phyloP scores from a whole-genome alignment of 2,329 filamentous ascomycete genomes.

The Penicillium sp. region DNA sequence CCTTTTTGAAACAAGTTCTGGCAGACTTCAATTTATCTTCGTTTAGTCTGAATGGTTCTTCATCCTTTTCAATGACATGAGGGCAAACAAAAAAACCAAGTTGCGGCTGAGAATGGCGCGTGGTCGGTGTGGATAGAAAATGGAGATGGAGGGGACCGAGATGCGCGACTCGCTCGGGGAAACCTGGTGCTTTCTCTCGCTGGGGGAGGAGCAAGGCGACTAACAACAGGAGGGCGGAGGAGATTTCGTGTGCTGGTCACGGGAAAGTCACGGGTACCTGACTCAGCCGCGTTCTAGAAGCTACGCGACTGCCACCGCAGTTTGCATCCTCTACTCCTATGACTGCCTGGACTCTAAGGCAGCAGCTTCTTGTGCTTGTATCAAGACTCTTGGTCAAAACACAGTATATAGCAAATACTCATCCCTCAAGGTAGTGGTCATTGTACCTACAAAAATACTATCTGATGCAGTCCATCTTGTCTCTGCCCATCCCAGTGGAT shows the following conservation, averaged over 20 bases:
- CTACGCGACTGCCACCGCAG: neutral
- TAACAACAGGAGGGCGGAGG: conserved; percentile 36
- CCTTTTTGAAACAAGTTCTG: too few relatives aligned
- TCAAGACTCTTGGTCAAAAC: too few relatives aligned
- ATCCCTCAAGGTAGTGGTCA: neutral
- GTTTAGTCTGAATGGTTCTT: too few relatives aligned
- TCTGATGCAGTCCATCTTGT: too few relatives aligned
- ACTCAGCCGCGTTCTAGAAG: conserved; percentile 24
- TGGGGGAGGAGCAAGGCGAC: conserved; percentile 31
- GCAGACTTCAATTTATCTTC: too few relatives aligned
- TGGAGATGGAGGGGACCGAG: conserved; percentile 42
- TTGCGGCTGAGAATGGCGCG: conserved; percentile 36
- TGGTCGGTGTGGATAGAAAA: conserved; percentile 35
- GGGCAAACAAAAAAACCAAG: conserved; percentile 21
- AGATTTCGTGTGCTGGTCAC: conserved; percentile 34
- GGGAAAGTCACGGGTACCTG: conserved; percentile 30
- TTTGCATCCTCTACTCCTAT: neutral
- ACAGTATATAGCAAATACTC: neutral
- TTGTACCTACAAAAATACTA: neutral
- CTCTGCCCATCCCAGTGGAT: neutral
- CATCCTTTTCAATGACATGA: too few relatives aligned
- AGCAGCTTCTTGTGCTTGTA: neutral
- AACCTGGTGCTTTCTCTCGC: conserved; percentile 37
- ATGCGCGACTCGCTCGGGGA: conserved; percentile 42
- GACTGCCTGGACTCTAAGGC: neutral